phyloP scores from a whole-genome alignment of 2,329 filamentous ascomycete genomes.

The Cladosporium phlei region DNA sequence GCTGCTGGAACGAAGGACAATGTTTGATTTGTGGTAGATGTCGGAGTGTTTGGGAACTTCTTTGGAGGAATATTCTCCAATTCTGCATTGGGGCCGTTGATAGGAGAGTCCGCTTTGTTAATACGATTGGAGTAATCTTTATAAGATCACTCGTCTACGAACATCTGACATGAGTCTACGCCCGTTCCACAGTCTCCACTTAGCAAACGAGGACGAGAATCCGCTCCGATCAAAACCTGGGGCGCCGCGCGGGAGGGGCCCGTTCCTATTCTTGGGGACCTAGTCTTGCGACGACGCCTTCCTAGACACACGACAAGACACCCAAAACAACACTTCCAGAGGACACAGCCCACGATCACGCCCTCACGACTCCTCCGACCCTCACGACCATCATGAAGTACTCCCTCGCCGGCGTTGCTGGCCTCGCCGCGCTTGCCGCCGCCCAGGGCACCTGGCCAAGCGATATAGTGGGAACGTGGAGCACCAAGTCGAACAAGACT shows the following conservation, averaged over 20 bases:
- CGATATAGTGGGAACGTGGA: conserved; percentile 65
- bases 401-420: conserved; percentile 25
- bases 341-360: no score
- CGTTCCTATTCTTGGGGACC: no score
- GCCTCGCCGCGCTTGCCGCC: conserved; percentile 20
- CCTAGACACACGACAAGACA: not conserved
- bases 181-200: conserved; percentile 1
- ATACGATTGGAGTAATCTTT: no score
- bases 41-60: not conserved
- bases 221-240: no score
- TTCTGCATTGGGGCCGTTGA: no score
- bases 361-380: not conserved
- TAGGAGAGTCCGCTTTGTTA: no score
- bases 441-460: conserved; percentile 21
- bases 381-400: conserved; percentile 24
- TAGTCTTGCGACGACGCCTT: not conserved
- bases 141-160: no score
- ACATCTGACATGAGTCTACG: conserved; percentile 1
- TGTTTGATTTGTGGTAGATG: not conserved
- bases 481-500: conserved; percentile 64
- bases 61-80: no score
- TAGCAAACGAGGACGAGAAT: not conserved
- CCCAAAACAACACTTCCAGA: not conserved
- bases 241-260: no score
- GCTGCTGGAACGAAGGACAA: not conserved